Conservation (phyloP, 75 land plant genomes). For the Pinus tabuliformis region DNA sequence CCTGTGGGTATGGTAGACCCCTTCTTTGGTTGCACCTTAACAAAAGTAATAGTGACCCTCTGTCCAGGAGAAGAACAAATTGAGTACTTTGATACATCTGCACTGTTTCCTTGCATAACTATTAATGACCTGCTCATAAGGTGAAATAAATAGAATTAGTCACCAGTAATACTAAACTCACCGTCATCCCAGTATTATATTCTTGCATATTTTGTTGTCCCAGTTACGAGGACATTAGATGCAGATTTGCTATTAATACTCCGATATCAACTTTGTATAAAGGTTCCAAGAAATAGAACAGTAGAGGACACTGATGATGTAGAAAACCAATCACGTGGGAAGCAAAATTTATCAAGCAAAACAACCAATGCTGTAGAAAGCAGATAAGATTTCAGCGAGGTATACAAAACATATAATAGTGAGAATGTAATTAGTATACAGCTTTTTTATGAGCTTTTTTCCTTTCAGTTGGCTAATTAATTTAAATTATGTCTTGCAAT, state of each 20-base stretch:
- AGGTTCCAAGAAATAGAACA: neutral
- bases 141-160: neutral
- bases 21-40: constrained; percentile 34
- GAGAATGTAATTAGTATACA: too few species aligned
- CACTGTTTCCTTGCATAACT: constrained; percentile 80
- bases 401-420: too few species aligned
- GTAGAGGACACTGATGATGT: neutral
- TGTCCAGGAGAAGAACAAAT: constrained; percentile 57
- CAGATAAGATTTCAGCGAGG: too few species aligned
- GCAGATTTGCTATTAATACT: too few species aligned
- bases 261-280: neutral
- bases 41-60: constrained; percentile 59
- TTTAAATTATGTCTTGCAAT: too few species aligned
- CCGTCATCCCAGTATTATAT: neutral
- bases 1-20: constrained; percentile 3
- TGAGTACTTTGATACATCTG: constrained; percentile 61
- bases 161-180: neutral
- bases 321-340: neutral
- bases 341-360: neutral
- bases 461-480: too few species aligned
- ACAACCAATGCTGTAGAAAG: neutral
- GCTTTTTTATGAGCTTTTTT: too few species aligned
- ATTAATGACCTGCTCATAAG: constrained; percentile 51
- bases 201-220: neutral
- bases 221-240: neutral